phyloP scores from a whole-genome alignment of 140 eudicot species.

The Eryngium alpinum region DNA sequence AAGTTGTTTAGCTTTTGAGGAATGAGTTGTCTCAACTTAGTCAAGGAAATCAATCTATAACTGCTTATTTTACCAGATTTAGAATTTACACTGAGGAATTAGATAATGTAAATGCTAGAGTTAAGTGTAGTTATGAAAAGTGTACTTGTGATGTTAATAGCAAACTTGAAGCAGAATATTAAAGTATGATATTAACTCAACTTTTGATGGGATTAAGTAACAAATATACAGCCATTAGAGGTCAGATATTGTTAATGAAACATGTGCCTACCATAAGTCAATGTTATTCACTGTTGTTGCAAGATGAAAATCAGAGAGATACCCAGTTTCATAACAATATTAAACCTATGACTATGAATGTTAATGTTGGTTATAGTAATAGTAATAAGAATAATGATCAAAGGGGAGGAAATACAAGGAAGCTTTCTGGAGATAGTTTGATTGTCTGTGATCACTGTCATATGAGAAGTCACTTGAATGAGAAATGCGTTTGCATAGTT shows the following conservation, averaged over 20 bases:
- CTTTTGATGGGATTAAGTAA: background rate
- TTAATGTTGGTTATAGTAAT: background rate
- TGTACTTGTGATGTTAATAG: background rate
- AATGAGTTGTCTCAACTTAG: background rate
- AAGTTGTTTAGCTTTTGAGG: background rate
- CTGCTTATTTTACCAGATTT: background rate
- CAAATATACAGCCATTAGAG: background rate
- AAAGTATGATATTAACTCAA: background rate
- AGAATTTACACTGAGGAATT: background rate
- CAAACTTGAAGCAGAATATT: background rate
- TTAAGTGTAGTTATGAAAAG: background rate
- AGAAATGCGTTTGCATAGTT: background rate
- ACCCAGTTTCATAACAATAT: background rate
- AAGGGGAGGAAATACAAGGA: background rate
- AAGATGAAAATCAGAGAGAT: background rate
- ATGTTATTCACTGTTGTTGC: background rate
- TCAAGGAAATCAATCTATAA: background rate
- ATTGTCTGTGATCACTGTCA: background rate
- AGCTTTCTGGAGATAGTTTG: background rate
- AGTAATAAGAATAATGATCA: background rate
- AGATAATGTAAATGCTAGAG: background rate
- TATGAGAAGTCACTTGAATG: background rate
- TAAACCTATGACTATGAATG: background rate
- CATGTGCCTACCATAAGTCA: background rate
- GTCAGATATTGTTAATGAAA: background rate